Conservation (phyloP, 176 grass and related monocot species). For the Juncus inflexus region DNA sequence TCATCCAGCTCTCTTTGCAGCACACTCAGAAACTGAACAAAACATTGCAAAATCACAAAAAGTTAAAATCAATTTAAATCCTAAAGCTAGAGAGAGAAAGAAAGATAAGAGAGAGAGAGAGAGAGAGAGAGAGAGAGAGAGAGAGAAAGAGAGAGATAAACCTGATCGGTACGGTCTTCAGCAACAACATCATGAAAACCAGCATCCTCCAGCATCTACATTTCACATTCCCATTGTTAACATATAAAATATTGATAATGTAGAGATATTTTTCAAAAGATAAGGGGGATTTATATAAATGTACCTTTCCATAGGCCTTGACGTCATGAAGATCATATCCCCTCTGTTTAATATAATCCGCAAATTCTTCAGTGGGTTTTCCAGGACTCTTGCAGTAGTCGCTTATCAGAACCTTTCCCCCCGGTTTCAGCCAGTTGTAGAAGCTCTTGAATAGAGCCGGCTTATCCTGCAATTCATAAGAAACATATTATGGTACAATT, state of each 20-base stretch:
- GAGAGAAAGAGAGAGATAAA: constrained; percentile 19
- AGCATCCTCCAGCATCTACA: constrained; percentile 70
- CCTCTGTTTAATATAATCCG: constrained; percentile 70
- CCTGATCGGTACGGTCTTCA: constrained; percentile 89
- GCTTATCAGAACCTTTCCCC: constrained; percentile 83
- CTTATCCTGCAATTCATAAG: constrained; percentile 59
- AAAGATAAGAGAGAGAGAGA: constrained; percentile 7
- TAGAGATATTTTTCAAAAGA: constrained; percentile 1
- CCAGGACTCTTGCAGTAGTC: constrained; percentile 88
- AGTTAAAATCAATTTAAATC: not conserved
- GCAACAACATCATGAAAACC: constrained; percentile 70
- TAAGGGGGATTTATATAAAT: not conserved
- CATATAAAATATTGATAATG: too few species aligned
- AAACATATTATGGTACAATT: not conserved
- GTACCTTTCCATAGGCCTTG: constrained; percentile 80
- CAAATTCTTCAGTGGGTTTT: constrained; percentile 67
- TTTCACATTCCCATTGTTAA: not conserved
- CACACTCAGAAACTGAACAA: constrained; percentile 61
- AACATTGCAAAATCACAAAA: constrained; percentile 10
- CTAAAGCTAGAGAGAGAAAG: not conserved
- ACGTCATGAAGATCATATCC: constrained; percentile 94
- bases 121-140: constrained; percentile 1
- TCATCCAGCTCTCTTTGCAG: constrained; percentile 62
- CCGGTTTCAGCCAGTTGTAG: constrained; percentile 93
- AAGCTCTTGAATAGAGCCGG: constrained; percentile 72